Evolutionary conservation across 176 grass and related monocot species (phyloP), one percentile per base, ranked within the genome.

Genomic region (Hordeum vulgare): DNA sequence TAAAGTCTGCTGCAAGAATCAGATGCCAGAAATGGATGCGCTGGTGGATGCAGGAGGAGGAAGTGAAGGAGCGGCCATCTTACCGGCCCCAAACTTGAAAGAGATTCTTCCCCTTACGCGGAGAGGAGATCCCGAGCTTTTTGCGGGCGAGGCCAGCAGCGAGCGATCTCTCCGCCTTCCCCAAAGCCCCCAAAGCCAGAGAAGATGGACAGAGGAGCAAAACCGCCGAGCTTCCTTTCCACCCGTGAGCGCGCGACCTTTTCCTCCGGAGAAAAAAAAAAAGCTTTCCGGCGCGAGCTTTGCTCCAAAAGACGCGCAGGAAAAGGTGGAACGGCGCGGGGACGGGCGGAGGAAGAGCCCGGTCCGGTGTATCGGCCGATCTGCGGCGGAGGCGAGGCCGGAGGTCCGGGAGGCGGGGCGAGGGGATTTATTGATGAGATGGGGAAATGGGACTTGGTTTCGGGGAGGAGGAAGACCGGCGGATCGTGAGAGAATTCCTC

Each of bases 11-110:
- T 45, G 36, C 5, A 3, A n/a, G 14, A 81, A 81, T 69, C 6
- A n/a, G 14, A 76, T 9, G 53, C 57, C 47, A 18, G 71, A 69
- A 53, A 18, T 63, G 1, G 27, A 83, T 72, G 56, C 37, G 49
- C 18, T 15, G 7, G n/a, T 73, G 4, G 13, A 81, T 41, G 39
- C 21, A 13, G 41, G 17, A 40, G 8, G 26, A 53, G 70, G 21
- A 44, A 70, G 0, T 71, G 51, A 34, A 69, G 76, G 60, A 61
- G 35, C 20, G 61, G 13, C 8, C 59, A 77, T 85, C 71, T 74
- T 31, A 74, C 87, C 54, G 12, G 66, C 26, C 44, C 39, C 61
- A 61, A 75, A 62, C 63, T 67, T 40, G 18, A 75, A 85, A 59
- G 17, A 68, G 77, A 65, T 42, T 45, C 67, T 53, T 12, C 1